Base-by-base conservation (phyloP, 352 stramenopile genomes). In the Blastocystis sp. region DNA sequence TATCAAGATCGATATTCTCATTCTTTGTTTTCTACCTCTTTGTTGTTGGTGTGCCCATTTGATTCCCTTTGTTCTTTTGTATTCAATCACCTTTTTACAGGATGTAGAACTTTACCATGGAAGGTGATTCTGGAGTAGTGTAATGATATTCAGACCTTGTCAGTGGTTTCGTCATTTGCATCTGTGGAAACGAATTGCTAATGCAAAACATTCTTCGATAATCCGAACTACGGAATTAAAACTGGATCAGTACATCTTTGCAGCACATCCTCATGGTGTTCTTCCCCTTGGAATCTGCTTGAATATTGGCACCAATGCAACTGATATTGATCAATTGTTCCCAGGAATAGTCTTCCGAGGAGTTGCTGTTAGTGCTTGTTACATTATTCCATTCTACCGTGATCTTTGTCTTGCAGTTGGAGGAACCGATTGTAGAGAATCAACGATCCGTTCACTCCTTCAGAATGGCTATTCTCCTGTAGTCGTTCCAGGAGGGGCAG, bases 191-290 rank as follows among this genome's bases (percentile, higher is more conserved):
- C 56, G 5, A 29, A 65, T 83, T 7, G 71, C 71, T 32, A 46
- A 27, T 0, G 71, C 71, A 3, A 83, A 83, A 49, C 56, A 83
- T 39, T 66, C 71, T 19, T 37, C 16, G 7, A 65, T 83, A 21
- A 43, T 83, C 35, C n/a, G 49, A n/a, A 83, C 71, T 0, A 83
- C 71, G 0, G n/a, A 42, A 19, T 83, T 83, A 16, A 7, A 51
- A 19, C 46, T 24, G 6, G 52, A n/a, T 39, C 35, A 29, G 24
- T 83, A 83, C 51, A 52, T 83, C 12, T 83, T 83, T 63, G 71
- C 71, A 2, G 71, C 71, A 4, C 71, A 83, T 83, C 71, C 71
- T 46, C 71, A 83, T 43, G 71, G 71, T n/a, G 71, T 83, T 42
- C 51, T 83, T 42, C 71, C 71, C 1, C 51, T 83, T 12, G 71